phyloP scores from a whole-genome alignment of 2,329 filamentous ascomycete species.

The Monilinia laxa region DNA sequence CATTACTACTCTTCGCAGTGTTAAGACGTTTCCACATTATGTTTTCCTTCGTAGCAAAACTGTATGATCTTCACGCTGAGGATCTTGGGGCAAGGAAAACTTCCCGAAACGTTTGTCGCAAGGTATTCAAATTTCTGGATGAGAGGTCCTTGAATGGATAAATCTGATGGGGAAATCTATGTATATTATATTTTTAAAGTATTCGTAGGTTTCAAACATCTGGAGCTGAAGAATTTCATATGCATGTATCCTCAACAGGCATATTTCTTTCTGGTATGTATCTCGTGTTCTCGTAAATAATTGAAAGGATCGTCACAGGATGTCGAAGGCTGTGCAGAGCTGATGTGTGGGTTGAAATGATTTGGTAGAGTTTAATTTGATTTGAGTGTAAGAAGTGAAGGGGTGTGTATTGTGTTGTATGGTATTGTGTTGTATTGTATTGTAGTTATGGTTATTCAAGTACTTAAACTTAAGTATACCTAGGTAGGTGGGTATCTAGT shows the following conservation, averaged over 20 bases:
- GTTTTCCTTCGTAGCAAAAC: conserved; percentile 24
- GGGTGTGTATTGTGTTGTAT: too few relatives aligned
- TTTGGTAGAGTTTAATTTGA: not conserved
- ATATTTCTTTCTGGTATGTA: conserved; percentile 11
- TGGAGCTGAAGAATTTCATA: conserved; percentile 12
- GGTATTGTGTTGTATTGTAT: not conserved
- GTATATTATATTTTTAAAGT: not conserved
- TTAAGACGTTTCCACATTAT: conserved; percentile 58
- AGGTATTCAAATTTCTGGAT: not conserved
- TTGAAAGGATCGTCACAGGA: conserved; percentile 19
- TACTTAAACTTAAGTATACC: too few relatives aligned
- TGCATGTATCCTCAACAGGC: not conserved
- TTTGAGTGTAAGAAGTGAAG: too few relatives aligned
- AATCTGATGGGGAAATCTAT: not conserved
- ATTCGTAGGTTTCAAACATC: conserved; percentile 9
- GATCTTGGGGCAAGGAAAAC: not conserved
- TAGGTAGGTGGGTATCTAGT: too few relatives aligned
- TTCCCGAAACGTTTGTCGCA: conserved; percentile 12
- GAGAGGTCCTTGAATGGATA: not conserved
- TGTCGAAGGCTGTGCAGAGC: conserved; percentile 18
- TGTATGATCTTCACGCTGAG: conserved; percentile 33
- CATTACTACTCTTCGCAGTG: conserved; percentile 34
- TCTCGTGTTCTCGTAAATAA: conserved; percentile 24
- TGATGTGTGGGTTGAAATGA: not conserved
- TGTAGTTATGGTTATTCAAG: too few relatives aligned